phyloP scores from a whole-genome alignment of 164 flowering plant species.

The Piper betle region DNA sequence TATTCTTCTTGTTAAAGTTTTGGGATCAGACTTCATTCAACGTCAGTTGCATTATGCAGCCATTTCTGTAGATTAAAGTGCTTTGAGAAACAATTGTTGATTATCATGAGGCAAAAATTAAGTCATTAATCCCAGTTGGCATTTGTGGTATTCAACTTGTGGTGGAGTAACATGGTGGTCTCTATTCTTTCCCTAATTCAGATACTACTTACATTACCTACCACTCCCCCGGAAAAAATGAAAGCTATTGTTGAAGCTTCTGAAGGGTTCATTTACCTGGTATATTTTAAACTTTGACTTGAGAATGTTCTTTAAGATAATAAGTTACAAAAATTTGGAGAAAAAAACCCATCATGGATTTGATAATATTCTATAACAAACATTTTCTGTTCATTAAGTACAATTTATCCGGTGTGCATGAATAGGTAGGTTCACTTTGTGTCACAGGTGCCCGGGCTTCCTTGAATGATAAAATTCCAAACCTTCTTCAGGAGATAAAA shows the following conservation, averaged over 20 bases:
- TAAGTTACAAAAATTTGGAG: too few species aligned
- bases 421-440: constrained; percentile 73
- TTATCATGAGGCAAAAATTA: too few species aligned
- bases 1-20: too few species aligned
- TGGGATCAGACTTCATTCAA: too few species aligned
- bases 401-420: constrained; percentile 1
- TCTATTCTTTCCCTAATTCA: constrained; percentile 11
- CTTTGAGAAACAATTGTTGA: too few species aligned
- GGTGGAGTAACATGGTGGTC: background rate
- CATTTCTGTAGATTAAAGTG: too few species aligned
- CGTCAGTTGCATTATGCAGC: too few species aligned
- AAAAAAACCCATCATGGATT: too few species aligned
- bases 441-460: constrained; percentile 86
- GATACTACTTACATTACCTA: constrained; percentile 90
- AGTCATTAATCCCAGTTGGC: background rate
- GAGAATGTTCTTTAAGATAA: too few species aligned
- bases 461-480: constrained; percentile 38
- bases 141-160: background rate
- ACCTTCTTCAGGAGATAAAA: constrained; percentile 65
- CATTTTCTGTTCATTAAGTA: too few species aligned
- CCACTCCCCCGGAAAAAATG: constrained; percentile 76
- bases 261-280: constrained; percentile 87
- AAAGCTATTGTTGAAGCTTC: constrained; percentile 72
- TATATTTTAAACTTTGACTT: constrained; percentile 26
- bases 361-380: too few species aligned